These are phyloP conservation scores for Auxenochlorella pyrenoidosa DNA, from an alignment of 139 green algal genomes.

Conservation along the genomic window DNA sequence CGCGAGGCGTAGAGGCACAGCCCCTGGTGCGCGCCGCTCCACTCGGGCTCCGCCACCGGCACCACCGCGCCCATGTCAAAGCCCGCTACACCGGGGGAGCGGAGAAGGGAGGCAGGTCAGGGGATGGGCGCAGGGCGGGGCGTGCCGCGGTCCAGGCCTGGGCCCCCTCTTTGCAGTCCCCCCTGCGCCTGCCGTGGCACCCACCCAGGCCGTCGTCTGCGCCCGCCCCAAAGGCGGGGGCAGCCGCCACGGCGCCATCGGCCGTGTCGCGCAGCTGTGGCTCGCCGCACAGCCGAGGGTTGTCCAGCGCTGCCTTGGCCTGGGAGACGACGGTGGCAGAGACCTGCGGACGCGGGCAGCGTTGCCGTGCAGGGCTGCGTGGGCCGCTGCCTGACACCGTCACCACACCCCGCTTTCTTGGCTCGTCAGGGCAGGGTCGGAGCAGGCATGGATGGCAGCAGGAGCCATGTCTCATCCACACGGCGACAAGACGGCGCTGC, in stretches of 20 bases:
- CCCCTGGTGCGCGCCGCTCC: slow-evolving; percentile 83
- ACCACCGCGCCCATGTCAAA: slow-evolving; percentile 79
- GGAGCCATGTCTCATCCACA: too few species aligned
- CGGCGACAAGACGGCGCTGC: too few species aligned
- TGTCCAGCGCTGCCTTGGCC: slow-evolving; percentile 76
- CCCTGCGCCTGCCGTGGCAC: not conserved
- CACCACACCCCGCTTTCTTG: too few species aligned
- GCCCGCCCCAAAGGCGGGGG: not conserved
- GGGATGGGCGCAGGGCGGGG: not conserved
- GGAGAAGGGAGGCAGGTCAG: not conserved
- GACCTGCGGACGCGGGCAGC: not conserved
- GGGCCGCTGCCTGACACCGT: too few species aligned
- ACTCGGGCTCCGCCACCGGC: slow-evolving; percentile 78
- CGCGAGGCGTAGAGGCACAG: slow-evolving; percentile 81
- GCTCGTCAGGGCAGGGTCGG: too few species aligned
- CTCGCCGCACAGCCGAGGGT: slow-evolving; percentile 80
- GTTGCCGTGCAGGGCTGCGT: too few species aligned
- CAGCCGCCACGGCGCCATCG: not conserved
- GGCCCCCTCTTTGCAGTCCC: too few species aligned
- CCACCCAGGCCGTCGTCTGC: not conserved
- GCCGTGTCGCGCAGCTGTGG: slow-evolving; percentile 44
- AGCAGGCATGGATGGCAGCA: too few species aligned
- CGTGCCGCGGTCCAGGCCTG: too few species aligned
- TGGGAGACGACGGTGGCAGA: slow-evolving; percentile 10
- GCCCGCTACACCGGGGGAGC: slow-evolving; percentile 21